Evolutionary conservation across 2,329 filamentous ascomycete species (phyloP), one percentile per base, ranked within the genome.

Genomic region (Colletotrichum orchidophilum): DNA sequence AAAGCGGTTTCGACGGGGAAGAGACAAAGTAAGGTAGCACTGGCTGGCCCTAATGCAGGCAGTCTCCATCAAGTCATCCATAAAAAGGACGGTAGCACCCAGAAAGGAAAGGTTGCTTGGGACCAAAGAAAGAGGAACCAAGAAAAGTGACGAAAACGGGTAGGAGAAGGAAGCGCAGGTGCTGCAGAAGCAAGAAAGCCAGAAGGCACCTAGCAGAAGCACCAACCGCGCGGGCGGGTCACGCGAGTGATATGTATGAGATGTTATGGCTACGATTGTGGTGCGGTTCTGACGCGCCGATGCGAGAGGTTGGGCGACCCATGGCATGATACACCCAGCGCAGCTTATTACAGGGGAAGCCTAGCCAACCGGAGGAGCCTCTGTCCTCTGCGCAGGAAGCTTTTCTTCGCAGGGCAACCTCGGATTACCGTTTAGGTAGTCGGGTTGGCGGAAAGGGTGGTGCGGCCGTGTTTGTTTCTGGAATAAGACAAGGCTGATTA

Each of bases 231-330:
- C 33, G 18, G 63, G 68, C 58, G 63, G 71, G 59, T 71, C 62
- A 67, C 53, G 63, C 52, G 71, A 72, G 68, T 52, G 59, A 71
- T 63, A 72, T 54, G 71, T 70, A 71, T 73, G 72, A 73, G 59
- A 67, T 73, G 72, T 74, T 74, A 60, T 63, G 49, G 61, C 70
- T 63, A 54, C 55, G 70, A 71, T 60, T 54, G 60, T 73, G 72
- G 70, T 74, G 63, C 66, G 70, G 66, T 74, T 50, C 66, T 73
- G 72, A 74, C 72, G 71, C 58, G 54, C 65, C 33, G 53, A 60
- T 35, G 53, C 31, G 42, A 69, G 64, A 71, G 65, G 69, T 71
- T 71, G 69, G 69, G 69, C 58, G 52, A 68, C 64, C 64, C 64
- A 69, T 71, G 64, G 69, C 69, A 71, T 63, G 64, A 69, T 69